phyloP scores from a whole-genome alignment of 2,329 filamentous ascomycete species.

The Domatiomyces globalis region DNA sequence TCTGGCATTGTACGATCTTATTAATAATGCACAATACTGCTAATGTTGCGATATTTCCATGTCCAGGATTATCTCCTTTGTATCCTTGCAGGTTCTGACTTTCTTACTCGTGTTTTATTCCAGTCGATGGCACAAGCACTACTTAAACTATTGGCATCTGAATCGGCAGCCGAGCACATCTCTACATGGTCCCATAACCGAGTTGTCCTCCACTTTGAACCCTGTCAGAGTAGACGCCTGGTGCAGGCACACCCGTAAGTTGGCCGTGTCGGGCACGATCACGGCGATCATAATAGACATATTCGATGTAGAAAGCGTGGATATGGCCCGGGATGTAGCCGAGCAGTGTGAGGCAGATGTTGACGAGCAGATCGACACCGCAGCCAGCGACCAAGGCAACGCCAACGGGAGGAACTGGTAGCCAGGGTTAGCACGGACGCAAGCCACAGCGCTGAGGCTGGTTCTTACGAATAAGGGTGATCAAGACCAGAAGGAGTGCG shows the following conservation, averaged over 20 bases:
- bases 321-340: conserved; percentile 47
- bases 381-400: conserved; percentile 90
- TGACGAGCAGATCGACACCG: conserved; percentile 74
- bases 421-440: neutral
- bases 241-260: conserved; percentile 9
- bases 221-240: conserved; percentile 15
- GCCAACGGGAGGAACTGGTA: conserved; percentile 59
- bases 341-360: conserved; percentile 71
- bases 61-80: no score
- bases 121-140: no score
- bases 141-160: neutral
- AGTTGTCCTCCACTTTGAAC: conserved; percentile 15
- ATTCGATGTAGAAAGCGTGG: conserved; percentile 19
- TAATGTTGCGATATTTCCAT: no score
- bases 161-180: neutral
- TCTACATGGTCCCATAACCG: conserved; percentile 16
- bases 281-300: conserved; percentile 19
- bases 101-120: no score
- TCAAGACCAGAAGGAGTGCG: conserved; percentile 17
- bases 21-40: no score
- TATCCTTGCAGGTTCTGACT: no score
- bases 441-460: neutral
- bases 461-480: conserved; percentile 17
- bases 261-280: conserved; percentile 15
- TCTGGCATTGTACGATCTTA: neutral